phyloP scores from a whole-genome alignment of 345 rosid species.

The sweet orange (Citrus sinensis) region DNA sequence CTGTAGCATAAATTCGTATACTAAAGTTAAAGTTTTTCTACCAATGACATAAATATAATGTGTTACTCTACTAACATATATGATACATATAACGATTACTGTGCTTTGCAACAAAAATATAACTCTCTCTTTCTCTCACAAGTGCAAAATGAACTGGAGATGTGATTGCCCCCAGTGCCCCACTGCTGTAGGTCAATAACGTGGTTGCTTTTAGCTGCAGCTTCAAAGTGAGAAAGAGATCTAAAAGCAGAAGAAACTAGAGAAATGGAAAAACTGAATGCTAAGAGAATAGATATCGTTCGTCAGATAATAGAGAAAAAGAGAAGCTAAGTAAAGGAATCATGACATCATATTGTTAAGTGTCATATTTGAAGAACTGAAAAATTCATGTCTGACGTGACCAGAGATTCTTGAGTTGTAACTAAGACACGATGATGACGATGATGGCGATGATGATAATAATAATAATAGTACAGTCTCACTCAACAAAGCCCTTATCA shows the following conservation, averaged over 20 bases:
- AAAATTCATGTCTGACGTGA: conserved; percentile 43
- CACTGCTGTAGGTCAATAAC: background rate
- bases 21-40: background rate
- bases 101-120: conserved; percentile 1
- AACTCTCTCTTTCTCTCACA: background rate
- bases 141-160: conserved; percentile 1
- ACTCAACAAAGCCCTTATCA: conserved; percentile 9
- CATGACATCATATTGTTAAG: conserved; percentile 17
- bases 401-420: conserved; percentile 32
- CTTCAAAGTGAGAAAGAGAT: conserved; percentile 1
- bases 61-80: background rate
- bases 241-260: background rate
- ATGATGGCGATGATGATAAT: too few relatives aligned
- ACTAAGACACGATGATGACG: background rate
- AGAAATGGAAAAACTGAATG: background rate
- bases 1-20: background rate
- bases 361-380: conserved; percentile 27
- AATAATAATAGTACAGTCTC: background rate
- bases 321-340: conserved; percentile 15
- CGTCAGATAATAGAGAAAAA: background rate
- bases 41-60: background rate
- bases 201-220: background rate
- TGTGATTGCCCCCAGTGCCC: background rate
- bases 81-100: too few relatives aligned
- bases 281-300: background rate